phyloP scores from a whole-genome alignment of 2,329 filamentous ascomycete genomes.

The Coccinonectria pachysandricola region DNA sequence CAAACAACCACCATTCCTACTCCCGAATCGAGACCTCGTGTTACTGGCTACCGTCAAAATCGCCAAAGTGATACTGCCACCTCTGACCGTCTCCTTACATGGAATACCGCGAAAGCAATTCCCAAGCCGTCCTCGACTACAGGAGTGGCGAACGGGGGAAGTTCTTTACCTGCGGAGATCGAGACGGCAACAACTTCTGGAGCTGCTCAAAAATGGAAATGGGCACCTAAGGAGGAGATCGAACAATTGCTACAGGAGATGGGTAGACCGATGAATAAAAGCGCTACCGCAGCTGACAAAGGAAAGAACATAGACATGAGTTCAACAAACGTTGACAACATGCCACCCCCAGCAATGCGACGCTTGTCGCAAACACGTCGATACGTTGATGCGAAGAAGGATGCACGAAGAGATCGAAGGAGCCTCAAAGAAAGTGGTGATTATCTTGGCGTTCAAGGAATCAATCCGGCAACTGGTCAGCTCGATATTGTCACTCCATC shows the following conservation, averaged over 20 bases:
- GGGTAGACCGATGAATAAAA: slow-evolving; percentile 3
- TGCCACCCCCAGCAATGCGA: no score
- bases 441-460: slow-evolving; percentile 47
- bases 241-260: slow-evolving; percentile 2
- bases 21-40: slow-evolving; percentile 3
- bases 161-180: no score
- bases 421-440: slow-evolving; percentile 45
- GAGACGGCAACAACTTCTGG: neutral
- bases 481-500: slow-evolving; percentile 41
- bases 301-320: neutral
- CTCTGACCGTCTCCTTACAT: slow-evolving; percentile 23
- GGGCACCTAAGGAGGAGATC: slow-evolving; percentile 7
- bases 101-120: slow-evolving; percentile 26
- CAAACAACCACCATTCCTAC: neutral
- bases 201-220: slow-evolving; percentile 10
- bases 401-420: slow-evolving; percentile 27
- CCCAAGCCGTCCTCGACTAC: no score
- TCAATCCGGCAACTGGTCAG: slow-evolving; percentile 46
- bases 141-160: no score
- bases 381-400: slow-evolving; percentile 22
- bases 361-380: slow-evolving; percentile 1
- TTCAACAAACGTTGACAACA: no score
- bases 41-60: slow-evolving; percentile 6
- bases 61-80: slow-evolving; percentile 11
- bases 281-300: neutral